phyloP scores from a whole-genome alignment of 75 land plant genomes.

The Larix kaempferi region DNA sequence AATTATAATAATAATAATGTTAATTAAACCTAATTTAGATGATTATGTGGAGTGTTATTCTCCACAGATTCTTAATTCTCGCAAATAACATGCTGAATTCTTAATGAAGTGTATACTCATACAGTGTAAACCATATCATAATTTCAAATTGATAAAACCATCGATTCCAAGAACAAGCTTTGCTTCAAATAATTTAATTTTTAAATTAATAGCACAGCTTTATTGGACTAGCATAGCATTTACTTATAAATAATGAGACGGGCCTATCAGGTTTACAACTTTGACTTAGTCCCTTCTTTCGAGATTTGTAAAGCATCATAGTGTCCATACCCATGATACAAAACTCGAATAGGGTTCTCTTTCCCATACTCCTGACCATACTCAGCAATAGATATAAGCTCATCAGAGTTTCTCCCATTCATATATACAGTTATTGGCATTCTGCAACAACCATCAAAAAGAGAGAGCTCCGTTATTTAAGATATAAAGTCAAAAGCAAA shows the following conservation, averaged over 20 bases:
- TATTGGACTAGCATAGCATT: too few relatives aligned
- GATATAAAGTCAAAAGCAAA: neutral
- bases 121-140: too few relatives aligned
- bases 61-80: too few relatives aligned
- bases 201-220: too few relatives aligned
- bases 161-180: too few relatives aligned
- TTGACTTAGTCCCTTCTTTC: slow-evolving; percentile 4
- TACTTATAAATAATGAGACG: neutral
- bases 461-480: neutral
- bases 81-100: too few relatives aligned
- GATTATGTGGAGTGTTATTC: too few relatives aligned
- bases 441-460: slow-evolving; percentile 37
- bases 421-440: slow-evolving; percentile 98
- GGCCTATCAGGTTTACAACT: neutral
- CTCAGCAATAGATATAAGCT: slow-evolving; percentile 86
- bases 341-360: slow-evolving; percentile 79
- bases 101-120: too few relatives aligned
- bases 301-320: slow-evolving; percentile 82
- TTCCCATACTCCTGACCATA: slow-evolving; percentile 96
- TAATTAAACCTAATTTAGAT: too few relatives aligned
- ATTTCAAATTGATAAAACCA: too few relatives aligned
- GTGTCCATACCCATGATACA: slow-evolving; percentile 99
- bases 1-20: too few relatives aligned
- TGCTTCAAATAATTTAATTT: too few relatives aligned
- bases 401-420: slow-evolving; percentile 54